Conservation (phyloP, 352 stramenopile genomes). For the Pythium chondricola region DNA sequence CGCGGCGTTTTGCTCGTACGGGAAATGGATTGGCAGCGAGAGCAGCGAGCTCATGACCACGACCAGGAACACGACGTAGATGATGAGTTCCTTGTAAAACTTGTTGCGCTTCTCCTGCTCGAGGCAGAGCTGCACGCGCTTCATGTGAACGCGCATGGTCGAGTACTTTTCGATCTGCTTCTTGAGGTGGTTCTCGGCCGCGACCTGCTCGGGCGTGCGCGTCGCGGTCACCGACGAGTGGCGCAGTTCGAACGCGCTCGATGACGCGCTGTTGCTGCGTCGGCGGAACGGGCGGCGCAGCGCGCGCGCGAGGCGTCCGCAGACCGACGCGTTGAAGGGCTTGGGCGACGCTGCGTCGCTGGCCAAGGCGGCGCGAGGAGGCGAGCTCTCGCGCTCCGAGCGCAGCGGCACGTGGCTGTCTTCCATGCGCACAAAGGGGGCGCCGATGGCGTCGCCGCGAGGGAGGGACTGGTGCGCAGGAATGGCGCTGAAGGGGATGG, state of each 20-base stretch:
- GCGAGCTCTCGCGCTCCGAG: not conserved
- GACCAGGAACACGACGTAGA: constrained; percentile 65
- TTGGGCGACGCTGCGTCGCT: constrained; percentile 10
- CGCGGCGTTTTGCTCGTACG: constrained; percentile 64
- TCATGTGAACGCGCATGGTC: constrained; percentile 83
- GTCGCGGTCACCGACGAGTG: not conserved
- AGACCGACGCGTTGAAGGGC: constrained; percentile 2
- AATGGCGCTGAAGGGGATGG: constrained; percentile 1
- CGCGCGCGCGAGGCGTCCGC: constrained; percentile 6
- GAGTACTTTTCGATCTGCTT: constrained; percentile 36
- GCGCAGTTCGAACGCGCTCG: constrained; percentile 7
- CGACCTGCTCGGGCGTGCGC: constrained; percentile 30
- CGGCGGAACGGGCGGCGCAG: not conserved
- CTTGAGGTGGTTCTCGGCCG: constrained; percentile 21
- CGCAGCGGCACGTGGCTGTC: constrained; percentile 11
- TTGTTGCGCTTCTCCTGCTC: constrained; percentile 82
- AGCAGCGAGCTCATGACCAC: constrained; percentile 58
- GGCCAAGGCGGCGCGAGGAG: not conserved
- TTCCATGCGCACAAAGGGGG: constrained; percentile 16
- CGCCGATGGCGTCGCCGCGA: constrained; percentile 4
- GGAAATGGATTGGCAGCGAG: constrained; percentile 63
- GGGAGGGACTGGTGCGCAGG: not conserved
- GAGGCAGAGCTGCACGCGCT: constrained; percentile 70
- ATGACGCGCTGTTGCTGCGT: constrained; percentile 11
- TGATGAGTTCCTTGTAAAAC: constrained; percentile 72